Evolutionary conservation across 257 asterid genomes (phyloP).

Genomic region (Petrea volubilis): DNA sequence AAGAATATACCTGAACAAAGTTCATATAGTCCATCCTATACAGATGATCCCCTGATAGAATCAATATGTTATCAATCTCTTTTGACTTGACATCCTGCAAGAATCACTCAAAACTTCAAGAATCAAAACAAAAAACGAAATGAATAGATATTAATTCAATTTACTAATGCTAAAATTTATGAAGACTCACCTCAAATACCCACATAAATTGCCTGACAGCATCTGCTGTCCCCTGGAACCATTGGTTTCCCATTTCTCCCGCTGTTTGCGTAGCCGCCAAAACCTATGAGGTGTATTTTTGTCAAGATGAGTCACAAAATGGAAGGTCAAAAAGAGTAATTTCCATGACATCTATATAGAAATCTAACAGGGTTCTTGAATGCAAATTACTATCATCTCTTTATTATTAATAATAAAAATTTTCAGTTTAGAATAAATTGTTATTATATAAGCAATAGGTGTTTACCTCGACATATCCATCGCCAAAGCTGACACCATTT

Average conservation of each 20-base stretch:
- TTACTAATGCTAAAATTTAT: neutral
- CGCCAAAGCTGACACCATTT: constrained; percentile 85
- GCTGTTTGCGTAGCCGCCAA: constrained; percentile 95
- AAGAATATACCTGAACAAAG: constrained; percentile 70
- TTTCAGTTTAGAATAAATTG: no score
- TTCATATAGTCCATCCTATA: constrained; percentile 98
- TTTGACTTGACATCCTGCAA: constrained; percentile 87
- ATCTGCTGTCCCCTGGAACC: constrained; percentile 99
- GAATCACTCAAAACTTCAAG: neutral
- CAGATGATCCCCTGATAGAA: constrained; percentile 91
- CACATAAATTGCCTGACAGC: constrained; percentile 92
- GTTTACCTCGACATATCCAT: constrained; percentile 87
- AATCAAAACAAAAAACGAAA: neutral
- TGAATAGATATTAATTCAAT: neutral
- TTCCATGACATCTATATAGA: no score
- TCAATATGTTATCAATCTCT: constrained; percentile 75
- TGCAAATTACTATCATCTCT: neutral
- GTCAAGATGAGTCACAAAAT: neutral
- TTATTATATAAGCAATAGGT: neutral
- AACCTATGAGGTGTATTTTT: constrained; percentile 46
- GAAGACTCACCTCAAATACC: constrained; percentile 75
- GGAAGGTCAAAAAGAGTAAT: neutral
- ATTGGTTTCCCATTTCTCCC: constrained; percentile 80
- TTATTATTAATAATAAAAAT: no score
- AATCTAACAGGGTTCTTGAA: neutral